Percentiles rank a stretch among this genome's conserved stretches.
Conservation (phyloP, 371 early-diverging fungal species). For the Apophysomyces sp. region DNA sequence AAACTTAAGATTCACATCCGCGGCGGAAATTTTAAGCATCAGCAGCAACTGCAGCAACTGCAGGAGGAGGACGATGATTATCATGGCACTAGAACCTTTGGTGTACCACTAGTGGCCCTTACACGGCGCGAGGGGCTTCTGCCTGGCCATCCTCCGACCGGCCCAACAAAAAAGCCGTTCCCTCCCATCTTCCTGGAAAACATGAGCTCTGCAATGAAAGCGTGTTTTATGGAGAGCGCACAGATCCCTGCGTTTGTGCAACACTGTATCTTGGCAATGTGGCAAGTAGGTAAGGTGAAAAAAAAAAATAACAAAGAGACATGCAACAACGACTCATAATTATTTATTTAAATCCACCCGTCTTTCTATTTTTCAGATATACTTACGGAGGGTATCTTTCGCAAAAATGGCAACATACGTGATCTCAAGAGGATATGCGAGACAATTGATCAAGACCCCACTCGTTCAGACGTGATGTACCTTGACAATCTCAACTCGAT, state of each 20-base stretch:
- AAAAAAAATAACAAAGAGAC: not conserved
- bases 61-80: conserved; percentile 1
- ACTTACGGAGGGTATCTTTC: conserved; percentile 90
- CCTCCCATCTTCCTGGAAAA: conserved; percentile 56
- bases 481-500: conserved; percentile 59
- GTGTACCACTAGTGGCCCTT: conserved; percentile 9
- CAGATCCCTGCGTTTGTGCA: conserved; percentile 81
- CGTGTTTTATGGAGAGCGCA: conserved; percentile 25
- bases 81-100: conserved; percentile 26
- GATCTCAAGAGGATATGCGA: conserved; percentile 82
- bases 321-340: not conserved
- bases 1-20: conserved; percentile 39
- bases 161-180: not conserved
- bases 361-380: conserved; percentile 64
- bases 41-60: not conserved
- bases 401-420: conserved; percentile 96
- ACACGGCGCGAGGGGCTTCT: conserved; percentile 40
- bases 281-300: conserved; percentile 53
- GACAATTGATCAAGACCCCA: conserved; percentile 60
- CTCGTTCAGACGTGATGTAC: conserved; percentile 21
- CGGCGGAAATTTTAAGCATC: not conserved
- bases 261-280: conserved; percentile 65
- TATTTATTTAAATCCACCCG: not conserved
- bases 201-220: conserved; percentile 64
- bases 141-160: conserved; percentile 23